These are phyloP conservation scores for Chlamydomonas reinhardtii DNA, from an alignment of 163 green algal species.

Conservation along the genomic window DNA sequence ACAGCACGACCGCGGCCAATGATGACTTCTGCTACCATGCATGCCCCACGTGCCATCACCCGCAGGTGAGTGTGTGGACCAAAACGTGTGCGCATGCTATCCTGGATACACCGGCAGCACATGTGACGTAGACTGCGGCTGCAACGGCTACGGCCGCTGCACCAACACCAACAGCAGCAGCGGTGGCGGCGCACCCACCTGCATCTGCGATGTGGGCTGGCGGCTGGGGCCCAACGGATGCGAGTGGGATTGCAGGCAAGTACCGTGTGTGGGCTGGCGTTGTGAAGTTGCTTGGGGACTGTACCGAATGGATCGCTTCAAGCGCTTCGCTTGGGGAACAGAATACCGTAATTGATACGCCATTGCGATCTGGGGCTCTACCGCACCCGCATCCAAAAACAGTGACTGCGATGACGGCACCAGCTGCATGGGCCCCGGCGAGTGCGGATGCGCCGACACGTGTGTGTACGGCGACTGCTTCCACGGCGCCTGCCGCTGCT, in stretches of 20 bases:
- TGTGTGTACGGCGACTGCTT: slow-evolving; percentile 53
- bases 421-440: slow-evolving; percentile 42
- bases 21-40: not conserved
- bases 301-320: too few relatives aligned
- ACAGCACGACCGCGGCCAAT: too few relatives aligned
- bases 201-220: slow-evolving; percentile 38
- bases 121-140: slow-evolving; percentile 30
- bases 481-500: slow-evolving; percentile 50
- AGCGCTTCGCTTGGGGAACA: too few relatives aligned
- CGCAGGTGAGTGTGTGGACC: slow-evolving; percentile 48
- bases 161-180: too few relatives aligned
- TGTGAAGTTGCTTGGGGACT: too few relatives aligned
- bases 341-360: too few relatives aligned
- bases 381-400: not conserved
- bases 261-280: too few relatives aligned
- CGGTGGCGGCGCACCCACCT: not conserved
- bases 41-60: not conserved
- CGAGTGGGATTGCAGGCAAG: slow-evolving; percentile 36
- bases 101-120: slow-evolving; percentile 33
- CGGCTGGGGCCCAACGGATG: not conserved
- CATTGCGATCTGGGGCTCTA: too few relatives aligned
- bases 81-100: slow-evolving; percentile 49
- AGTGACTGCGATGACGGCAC: not conserved
- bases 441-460: slow-evolving; percentile 28
- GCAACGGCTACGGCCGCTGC: slow-evolving; percentile 30